A percentile compares a stretch with the other conserved stretches of the same genome.
Conservation (phyloP, 768 basidiomycete genomes). For the Agaricus bisporus region DNA sequence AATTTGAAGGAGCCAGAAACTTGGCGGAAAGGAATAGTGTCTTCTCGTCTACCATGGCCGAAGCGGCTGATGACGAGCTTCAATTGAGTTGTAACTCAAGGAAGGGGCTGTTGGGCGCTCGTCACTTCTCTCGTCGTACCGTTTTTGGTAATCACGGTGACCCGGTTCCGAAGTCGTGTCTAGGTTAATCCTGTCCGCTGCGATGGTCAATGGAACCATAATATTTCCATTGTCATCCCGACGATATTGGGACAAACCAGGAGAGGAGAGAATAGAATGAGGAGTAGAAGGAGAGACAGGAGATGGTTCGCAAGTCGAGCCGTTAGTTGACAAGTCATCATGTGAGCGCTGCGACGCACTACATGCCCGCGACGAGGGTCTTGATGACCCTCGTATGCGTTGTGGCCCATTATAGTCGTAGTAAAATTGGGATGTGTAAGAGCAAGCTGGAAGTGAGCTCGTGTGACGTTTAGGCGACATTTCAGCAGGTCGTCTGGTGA, state of each 20-base stretch:
- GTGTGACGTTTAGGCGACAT: conserved; percentile 16
- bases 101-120: background rate
- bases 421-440: conserved; percentile 21
- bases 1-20: background rate
- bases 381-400: conserved; percentile 1
- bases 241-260: conserved; percentile 1
- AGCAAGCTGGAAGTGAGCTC: conserved; percentile 25
- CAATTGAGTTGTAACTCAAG: background rate
- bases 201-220: conserved; percentile 6
- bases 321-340: conserved; percentile 32
- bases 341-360: conserved; percentile 17
- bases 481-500: conserved; percentile 17
- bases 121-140: conserved; percentile 1
- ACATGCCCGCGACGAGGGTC: conserved; percentile 7
- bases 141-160: background rate
- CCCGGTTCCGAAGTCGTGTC: conserved; percentile 1
- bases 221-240: conserved; percentile 3
- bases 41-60: conserved; percentile 1
- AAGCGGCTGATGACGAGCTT: conserved; percentile 1
- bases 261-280: conserved; percentile 31
- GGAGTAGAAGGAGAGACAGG: conserved; percentile 53
- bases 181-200: conserved; percentile 8
- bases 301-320: conserved; percentile 45
- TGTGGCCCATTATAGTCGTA: conserved; percentile 11
- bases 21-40: background rate